Conservation (phyloP, 164 flowering plant genomes). For the Annona cherimola region DNA sequence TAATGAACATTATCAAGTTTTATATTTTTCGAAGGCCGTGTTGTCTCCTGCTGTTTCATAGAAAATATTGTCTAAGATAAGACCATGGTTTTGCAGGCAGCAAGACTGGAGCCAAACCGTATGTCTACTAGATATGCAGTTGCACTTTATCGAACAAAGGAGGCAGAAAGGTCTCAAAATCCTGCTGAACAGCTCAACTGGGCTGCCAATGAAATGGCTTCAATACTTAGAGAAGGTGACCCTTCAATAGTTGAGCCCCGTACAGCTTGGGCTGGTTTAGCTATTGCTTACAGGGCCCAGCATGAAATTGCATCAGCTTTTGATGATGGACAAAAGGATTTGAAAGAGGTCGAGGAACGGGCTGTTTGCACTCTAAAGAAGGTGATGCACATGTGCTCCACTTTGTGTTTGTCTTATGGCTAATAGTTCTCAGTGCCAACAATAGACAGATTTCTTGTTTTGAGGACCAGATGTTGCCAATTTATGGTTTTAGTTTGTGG, state of each 20-base stretch:
- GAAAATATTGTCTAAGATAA: neutral
- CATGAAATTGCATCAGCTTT: conserved; percentile 83
- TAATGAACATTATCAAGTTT: neutral
- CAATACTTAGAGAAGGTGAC: conserved; percentile 85
- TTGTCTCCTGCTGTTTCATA: neutral
- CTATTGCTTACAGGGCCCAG: conserved; percentile 79
- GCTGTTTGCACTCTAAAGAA: conserved; percentile 68
- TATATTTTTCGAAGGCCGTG: neutral
- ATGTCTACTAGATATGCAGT: conserved; percentile 82
- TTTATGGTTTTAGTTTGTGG: neutral
- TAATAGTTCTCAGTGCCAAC: neutral
- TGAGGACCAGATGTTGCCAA: neutral
- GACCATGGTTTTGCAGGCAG: conserved; percentile 46
- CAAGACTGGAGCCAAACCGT: conserved; percentile 76
- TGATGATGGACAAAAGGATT: conserved; percentile 45
- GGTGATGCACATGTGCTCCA: conserved; percentile 29
- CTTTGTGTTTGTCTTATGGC: neutral
- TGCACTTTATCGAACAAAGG: conserved; percentile 81
- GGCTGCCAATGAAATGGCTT: conserved; percentile 99
- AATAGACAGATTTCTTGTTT: no score
- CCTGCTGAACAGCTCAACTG: conserved; percentile 71
- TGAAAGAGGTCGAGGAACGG: conserved; percentile 67
- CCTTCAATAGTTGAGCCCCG: conserved; percentile 50
- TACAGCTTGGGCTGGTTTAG: conserved; percentile 89
- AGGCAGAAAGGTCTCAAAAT: conserved; percentile 86